Base-by-base conservation (phyloP, 2,329 filamentous ascomycete genomes). In the Penicillium polonicum region DNA sequence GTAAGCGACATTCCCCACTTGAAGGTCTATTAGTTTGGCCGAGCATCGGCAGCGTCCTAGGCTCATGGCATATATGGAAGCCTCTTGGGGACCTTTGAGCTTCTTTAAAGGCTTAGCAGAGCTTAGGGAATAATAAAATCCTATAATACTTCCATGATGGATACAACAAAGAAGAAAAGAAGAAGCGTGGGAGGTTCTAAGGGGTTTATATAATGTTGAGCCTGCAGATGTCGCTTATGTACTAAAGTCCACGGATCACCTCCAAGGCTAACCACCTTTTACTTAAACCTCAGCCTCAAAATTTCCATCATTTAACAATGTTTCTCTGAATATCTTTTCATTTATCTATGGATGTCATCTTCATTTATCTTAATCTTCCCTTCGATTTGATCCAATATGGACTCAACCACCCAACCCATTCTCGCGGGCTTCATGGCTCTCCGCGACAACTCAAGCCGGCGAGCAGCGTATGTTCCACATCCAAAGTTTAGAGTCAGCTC, bases 371-470 rank as follows among this genome's bases (percentile, higher is more conserved):
- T 15, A n/a, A 4, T 42, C 3, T 42, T 43, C 15, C 19, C n/a
- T 41, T 17, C 17, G 9, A 12, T 9, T 19, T 17, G 21, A 15
- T 45, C 4, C 13, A 27, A 42, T 12, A 62, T 60, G 51, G 53
- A 57, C 43, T 19, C 33, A 27, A 35, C 59, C 15, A 48, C 25
- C 12, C 50, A 55, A 15, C 31, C 52, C 17, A 39, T 69, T 42
- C 27, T 68, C 39, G 31, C 44, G 17, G 58, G 58, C n/a, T 73
- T 72, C 48, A 56, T 58, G 25, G 51, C 53, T 21, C 60, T 72
- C 25, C 52, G 58, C n/a, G 36, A 55, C 29, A 64, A 50, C 8
- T 45, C 57, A 19, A 65, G 58, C 50, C 71, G 71, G 31, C 61
- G 56, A 48, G 55, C 50, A 36, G 61, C 52, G 61, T 65, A 61